Evolutionary conservation across 2,329 filamentous ascomycete species (phyloP).

Genomic region (Emydomyces testavorans): DNA sequence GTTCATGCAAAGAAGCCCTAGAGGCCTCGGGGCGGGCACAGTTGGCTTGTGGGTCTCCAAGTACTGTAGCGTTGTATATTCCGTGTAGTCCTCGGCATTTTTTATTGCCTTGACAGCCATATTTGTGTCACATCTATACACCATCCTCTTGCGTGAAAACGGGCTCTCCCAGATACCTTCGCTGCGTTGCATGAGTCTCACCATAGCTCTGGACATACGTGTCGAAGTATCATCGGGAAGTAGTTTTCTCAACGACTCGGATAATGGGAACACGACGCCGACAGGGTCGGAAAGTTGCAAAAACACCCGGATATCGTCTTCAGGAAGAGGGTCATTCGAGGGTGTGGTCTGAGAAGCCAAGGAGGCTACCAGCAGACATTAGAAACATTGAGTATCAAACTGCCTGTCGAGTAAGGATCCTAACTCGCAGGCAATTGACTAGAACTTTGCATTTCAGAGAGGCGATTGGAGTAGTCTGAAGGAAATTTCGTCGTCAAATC

Average conservation of each 20-base stretch:
- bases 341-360: conserved; percentile 5
- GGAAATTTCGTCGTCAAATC: conserved; percentile 19
- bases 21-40: conserved; percentile 22
- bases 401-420: conserved; percentile 9
- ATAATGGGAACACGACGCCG: conserved; percentile 16
- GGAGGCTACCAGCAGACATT: conserved; percentile 9
- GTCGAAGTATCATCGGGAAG: conserved; percentile 9
- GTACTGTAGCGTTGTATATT: conserved; percentile 23
- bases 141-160: conserved; percentile 18
- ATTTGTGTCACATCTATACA: conserved; percentile 19
- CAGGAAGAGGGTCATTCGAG: conserved; percentile 3
- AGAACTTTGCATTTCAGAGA: conserved; percentile 15
- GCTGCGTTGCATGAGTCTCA: conserved; percentile 16
- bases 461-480: conserved; percentile 16
- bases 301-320: conserved; percentile 18
- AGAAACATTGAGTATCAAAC: conserved; percentile 7
- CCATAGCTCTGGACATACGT: conserved; percentile 13
- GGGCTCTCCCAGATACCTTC: conserved; percentile 19
- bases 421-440: conserved; percentile 7
- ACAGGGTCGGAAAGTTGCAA: conserved; percentile 14
- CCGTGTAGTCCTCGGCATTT: conserved; percentile 16
- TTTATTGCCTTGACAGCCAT: conserved; percentile 19
- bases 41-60: conserved; percentile 19
- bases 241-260: conserved; percentile 14
- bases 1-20: conserved; percentile 20